These are phyloP conservation scores for Pseudocercospora vitis DNA, from an alignment of 2,329 filamentous ascomycete genomes.

Conservation along the genomic window DNA sequence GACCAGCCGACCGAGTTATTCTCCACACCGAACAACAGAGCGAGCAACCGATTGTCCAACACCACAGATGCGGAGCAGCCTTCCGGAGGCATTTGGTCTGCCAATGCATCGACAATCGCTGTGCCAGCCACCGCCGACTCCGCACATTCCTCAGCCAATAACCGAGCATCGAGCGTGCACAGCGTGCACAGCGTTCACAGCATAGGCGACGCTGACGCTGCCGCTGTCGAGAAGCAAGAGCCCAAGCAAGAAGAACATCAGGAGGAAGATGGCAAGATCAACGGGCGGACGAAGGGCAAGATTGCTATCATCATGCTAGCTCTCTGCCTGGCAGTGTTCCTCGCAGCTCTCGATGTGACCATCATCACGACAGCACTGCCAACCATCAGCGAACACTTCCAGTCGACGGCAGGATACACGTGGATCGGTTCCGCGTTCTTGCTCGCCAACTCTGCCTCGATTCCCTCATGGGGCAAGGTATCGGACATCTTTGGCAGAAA, in stretches of 20 bases:
- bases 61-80: neutral
- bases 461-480: conserved; percentile 41
- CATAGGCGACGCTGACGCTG: conserved; percentile 5
- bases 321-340: conserved; percentile 52
- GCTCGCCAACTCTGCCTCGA: conserved; percentile 44
- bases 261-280: conserved; percentile 28
- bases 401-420: conserved; percentile 52
- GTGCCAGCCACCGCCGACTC: conserved; percentile 4
- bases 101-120: conserved; percentile 5
- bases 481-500: conserved; percentile 57
- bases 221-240: conserved; percentile 22
- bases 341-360: conserved; percentile 60
- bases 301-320: conserved; percentile 53
- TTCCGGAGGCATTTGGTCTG: neutral
- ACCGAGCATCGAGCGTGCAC: neutral
- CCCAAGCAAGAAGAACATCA: conserved; percentile 23
- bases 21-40: conserved; percentile 4
- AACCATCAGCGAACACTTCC: conserved; percentile 43
- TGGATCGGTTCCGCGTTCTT: conserved; percentile 57
- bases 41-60: neutral
- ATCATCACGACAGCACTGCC: conserved; percentile 27
- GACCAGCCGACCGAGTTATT: conserved; percentile 1
- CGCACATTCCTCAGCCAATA: neutral
- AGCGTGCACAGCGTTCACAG: conserved; percentile 3
- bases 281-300: conserved; percentile 39